A percentile compares a stretch with the other conserved stretches of the same genome.
Evolutionary conservation across 2,329 filamentous ascomycete genomes (phyloP).

Genomic region (Blastomyces gilchristii): DNA sequence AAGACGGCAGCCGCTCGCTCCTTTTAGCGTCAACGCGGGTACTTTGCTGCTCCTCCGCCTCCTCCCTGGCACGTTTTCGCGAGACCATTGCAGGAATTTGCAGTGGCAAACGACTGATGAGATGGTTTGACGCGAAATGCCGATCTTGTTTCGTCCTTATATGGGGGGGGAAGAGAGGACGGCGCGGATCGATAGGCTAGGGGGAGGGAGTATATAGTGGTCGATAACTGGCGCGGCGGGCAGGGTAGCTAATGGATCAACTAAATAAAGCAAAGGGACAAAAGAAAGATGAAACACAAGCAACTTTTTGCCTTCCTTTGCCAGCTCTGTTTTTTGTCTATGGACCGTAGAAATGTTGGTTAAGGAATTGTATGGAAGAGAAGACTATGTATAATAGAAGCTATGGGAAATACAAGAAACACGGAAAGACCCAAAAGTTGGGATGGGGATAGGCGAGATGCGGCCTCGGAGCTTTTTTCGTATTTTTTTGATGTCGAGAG

Average conservation of each 20-base stretch:
- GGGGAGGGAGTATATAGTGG: neutral
- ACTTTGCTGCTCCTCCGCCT: constrained; percentile 38
- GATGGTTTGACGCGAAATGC: constrained; percentile 1
- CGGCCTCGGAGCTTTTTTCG: neutral
- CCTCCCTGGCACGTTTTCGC: constrained; percentile 47
- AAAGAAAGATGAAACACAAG: neutral
- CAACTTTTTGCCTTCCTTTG: neutral
- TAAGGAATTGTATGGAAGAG: neutral
- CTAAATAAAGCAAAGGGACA: neutral
- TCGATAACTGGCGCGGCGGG: neutral
- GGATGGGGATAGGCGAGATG: constrained; percentile 9
- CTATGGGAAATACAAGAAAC: constrained; percentile 12
- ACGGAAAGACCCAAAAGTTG: constrained; percentile 10
- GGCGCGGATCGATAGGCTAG: neutral
- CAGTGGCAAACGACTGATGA: neutral
- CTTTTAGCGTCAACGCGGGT: constrained; percentile 16
- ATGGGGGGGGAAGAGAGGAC: neutral
- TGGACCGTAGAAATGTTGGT: neutral
- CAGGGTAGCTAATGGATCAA: neutral
- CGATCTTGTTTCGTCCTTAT: neutral
- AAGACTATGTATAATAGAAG: neutral
- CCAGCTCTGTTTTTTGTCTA: neutral
- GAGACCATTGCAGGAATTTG: constrained; percentile 35
- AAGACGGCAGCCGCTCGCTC: constrained; percentile 21
- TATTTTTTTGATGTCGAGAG: neutral